Evolutionary conservation across 176 grass and related monocot species (phyloP).

Genomic region (Zizania latifolia): DNA sequence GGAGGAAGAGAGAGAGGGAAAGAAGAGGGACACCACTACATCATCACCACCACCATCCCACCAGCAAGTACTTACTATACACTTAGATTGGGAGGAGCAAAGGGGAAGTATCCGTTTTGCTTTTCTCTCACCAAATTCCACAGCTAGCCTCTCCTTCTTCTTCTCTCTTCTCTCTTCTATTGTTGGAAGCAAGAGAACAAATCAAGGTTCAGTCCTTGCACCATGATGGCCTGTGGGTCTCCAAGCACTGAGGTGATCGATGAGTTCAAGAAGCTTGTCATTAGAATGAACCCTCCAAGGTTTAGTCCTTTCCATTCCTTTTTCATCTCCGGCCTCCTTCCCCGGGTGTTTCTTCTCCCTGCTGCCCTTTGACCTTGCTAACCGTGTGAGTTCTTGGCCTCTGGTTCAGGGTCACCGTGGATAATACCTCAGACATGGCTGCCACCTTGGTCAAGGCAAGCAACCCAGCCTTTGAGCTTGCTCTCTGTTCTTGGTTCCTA

Average conservation of each 20-base stretch:
- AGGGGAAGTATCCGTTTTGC: constrained; percentile 31
- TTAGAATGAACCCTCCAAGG: constrained; percentile 96
- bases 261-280: constrained; percentile 91
- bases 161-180: not conserved
- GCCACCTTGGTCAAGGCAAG: constrained; percentile 87
- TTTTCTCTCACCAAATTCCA: no score
- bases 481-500: constrained; percentile 16
- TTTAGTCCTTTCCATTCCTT: not conserved
- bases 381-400: constrained; percentile 14
- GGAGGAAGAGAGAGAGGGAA: no score
- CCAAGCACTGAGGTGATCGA: constrained; percentile 62
- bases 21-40: constrained; percentile 7
- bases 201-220: not conserved
- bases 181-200: constrained; percentile 2
- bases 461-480: no score
- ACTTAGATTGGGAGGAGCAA: constrained; percentile 34
- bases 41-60: not conserved
- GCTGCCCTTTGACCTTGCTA: constrained; percentile 15
- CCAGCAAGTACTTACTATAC: not conserved
- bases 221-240: constrained; percentile 74
- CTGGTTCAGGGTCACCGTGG: constrained; percentile 71
- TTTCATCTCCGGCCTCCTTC: not conserved
- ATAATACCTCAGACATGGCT: constrained; percentile 68
- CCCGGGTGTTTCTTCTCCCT: not conserved
- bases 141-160: not conserved